Base-by-base conservation (phyloP, 306 rosid genomes). In the Acacia melanoxylon region DNA sequence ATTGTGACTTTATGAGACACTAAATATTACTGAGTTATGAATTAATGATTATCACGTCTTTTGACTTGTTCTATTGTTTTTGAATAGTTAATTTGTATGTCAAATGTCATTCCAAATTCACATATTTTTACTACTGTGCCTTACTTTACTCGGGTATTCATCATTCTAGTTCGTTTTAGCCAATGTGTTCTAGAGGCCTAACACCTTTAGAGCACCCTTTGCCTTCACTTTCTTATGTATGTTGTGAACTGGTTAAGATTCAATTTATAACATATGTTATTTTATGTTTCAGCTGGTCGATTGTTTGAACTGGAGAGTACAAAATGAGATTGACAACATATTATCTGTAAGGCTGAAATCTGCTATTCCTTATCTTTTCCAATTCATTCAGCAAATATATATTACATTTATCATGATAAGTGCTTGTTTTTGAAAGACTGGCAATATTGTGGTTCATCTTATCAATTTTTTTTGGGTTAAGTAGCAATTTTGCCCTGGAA, bases 241-340 rank as follows among this genome's bases (percentile, higher is more conserved):
- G 17, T 54, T 52, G 63, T 45, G 29, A 68, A 59, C 72, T 66
- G 69, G 35, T 49, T 81, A 31, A 81, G 72, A 27, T 72, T 75
- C 52, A 73, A 63, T 85, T 74, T 58, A 19, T 75, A 24, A 80
- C 51, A 66, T 74, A 37, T 79, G 65, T 31, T 74, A 22, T 78
- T n/a, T 74, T 54, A 37, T 67, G 80, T 87, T 89, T 65, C 92
- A 95, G 99, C 83, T 95, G 82, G 81, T 95, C 52, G 99, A 95
- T 49, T 83, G 91, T 86, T 86, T 95, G 75, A 86, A 91, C 68
- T 95, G 99, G 99, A 91, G 99, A 91, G 86, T 93, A 20, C 92
- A 93, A 78, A 93, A 87, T 86, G 93, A 92, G 84, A 95, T 95
- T 76, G 99, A 95, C 91, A 88, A 79, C 69, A 93, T 93, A 75